Conservation (phyloP, 495 filamentous ascomycete genomes). For the Poronia punctata region DNA sequence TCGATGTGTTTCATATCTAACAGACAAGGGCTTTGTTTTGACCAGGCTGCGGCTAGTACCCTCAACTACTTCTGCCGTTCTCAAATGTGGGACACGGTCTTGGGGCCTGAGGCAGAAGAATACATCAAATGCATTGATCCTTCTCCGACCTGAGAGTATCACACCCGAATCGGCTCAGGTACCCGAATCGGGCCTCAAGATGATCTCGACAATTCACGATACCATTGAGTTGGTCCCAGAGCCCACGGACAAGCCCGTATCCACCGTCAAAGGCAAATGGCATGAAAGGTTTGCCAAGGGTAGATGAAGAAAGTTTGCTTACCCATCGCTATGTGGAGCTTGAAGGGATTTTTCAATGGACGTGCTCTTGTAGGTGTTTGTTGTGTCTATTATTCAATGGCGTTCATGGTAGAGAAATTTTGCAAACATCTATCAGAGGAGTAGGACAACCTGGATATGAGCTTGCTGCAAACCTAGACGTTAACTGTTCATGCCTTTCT, state of each 20-base stretch:
- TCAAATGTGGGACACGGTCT: conserved; percentile 62
- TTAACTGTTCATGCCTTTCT: no score
- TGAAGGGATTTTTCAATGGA: no score
- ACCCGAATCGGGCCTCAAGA: conserved; percentile 41
- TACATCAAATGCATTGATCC: conserved; percentile 78
- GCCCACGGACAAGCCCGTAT: conserved; percentile 26
- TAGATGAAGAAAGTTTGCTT: conserved; percentile 10
- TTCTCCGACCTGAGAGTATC: conserved; percentile 46
- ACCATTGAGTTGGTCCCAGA: conserved; percentile 60
- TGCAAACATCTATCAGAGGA: no score
- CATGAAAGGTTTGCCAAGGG: conserved; percentile 71
- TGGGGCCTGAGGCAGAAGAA: conserved; percentile 84
- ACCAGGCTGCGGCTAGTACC: conserved; percentile 63
- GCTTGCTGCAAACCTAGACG: no score
- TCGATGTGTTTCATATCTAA: neutral
- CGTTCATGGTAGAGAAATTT: no score
- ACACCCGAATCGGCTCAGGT: conserved; percentile 14
- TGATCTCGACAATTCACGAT: conserved; percentile 64
- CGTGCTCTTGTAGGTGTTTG: no score
- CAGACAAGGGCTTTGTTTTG: neutral
- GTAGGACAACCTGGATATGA: no score
- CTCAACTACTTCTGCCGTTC: conserved; percentile 56
- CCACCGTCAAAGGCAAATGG: conserved; percentile 67
- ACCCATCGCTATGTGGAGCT: neutral
- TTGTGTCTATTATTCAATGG: no score